Evolutionary conservation across 495 filamentous ascomycete genomes (phyloP).

Genomic region (Podospora appendiculata): DNA sequence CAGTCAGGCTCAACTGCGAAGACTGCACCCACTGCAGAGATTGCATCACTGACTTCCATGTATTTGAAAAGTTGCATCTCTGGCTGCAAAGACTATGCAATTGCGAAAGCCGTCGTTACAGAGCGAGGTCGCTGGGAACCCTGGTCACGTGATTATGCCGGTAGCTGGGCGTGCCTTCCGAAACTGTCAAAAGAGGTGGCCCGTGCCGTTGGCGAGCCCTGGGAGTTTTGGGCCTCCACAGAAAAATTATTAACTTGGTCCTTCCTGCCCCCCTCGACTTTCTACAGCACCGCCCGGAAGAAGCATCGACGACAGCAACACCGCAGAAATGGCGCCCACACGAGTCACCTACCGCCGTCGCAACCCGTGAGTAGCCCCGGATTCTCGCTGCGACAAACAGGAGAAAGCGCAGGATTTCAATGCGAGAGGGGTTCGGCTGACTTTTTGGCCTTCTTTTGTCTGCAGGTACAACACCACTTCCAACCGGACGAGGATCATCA

Average conservation of each 20-base stretch:
- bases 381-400: background rate
- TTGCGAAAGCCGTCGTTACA: too few species aligned
- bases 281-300: background rate
- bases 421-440: background rate
- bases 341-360: constrained; percentile 67
- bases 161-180: too few species aligned
- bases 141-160: too few species aligned
- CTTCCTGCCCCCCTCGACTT: constrained; percentile 22
- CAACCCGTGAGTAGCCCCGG: constrained; percentile 67
- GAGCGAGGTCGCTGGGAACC: too few species aligned
- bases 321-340: constrained; percentile 53
- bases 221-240: constrained; percentile 24
- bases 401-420: background rate
- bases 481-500: constrained; percentile 93
- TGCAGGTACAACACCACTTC: constrained; percentile 89
- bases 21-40: too few species aligned
- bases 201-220: constrained; percentile 16
- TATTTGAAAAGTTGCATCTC: too few species aligned
- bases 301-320: constrained; percentile 45
- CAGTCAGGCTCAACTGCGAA: too few species aligned
- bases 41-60: too few species aligned
- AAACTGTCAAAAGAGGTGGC: background rate
- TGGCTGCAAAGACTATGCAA: too few species aligned
- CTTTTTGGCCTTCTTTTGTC: background rate
- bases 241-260: constrained; percentile 21